Conservation (phyloP, 768 basidiomycete species). For the Hirschioporus abietinus region DNA sequence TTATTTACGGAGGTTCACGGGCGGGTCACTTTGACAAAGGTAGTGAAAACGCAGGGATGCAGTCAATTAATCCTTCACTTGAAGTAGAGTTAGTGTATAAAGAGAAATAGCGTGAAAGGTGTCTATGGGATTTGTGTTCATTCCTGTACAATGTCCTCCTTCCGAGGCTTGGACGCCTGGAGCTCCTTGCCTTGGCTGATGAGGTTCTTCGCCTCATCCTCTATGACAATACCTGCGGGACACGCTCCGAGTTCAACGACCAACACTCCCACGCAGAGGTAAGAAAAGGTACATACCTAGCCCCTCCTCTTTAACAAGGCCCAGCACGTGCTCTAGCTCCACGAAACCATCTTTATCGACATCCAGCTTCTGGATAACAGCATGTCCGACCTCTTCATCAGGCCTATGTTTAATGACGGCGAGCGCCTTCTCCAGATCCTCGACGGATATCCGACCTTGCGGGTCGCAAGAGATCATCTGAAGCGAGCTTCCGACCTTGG, state of each 20-base stretch:
- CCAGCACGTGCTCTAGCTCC: conserved; percentile 90
- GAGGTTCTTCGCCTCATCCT: conserved; percentile 78
- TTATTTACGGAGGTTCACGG: not conserved
- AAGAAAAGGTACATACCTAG: conserved; percentile 44
- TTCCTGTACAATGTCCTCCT: conserved; percentile 93
- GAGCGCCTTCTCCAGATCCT: conserved; percentile 86
- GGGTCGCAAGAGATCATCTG: conserved; percentile 83
- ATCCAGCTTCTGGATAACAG: conserved; percentile 89
- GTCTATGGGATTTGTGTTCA: conserved; percentile 13
- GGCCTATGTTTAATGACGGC: conserved; percentile 92
- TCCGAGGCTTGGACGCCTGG: conserved; percentile 72
- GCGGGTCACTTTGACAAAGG: not conserved
- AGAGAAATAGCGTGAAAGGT: not conserved
- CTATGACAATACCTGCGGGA: conserved; percentile 66
- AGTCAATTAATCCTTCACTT: not conserved
- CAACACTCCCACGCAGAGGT: not conserved
- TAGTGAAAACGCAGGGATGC: not conserved
- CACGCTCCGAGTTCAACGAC: conserved; percentile 7
- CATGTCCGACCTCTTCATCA: conserved; percentile 81
- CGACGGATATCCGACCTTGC: conserved; percentile 83
- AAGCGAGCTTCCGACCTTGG: conserved; percentile 75
- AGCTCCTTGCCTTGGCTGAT: conserved; percentile 82
- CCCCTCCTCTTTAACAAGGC: conserved; percentile 83
- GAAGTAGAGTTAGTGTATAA: not conserved
- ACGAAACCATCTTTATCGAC: conserved; percentile 95